Base-by-base conservation (phyloP, 208 protist species). In the Angomonas deanei region DNA sequence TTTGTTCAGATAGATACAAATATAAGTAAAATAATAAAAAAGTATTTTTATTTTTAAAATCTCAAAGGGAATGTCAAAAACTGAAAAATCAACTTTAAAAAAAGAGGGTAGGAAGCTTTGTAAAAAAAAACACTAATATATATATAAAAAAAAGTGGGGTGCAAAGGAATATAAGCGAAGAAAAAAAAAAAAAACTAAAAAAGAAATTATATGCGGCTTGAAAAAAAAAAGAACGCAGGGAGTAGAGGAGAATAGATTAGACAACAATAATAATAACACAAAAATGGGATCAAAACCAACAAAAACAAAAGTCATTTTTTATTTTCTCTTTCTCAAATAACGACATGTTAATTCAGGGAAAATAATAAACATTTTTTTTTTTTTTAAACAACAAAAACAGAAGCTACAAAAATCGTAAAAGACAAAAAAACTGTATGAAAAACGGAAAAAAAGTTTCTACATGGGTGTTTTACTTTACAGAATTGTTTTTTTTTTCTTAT, bases 11-110 rank as follows among this genome's bases (percentile, higher is more conserved):
- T n/a, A n/a, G n/a, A n/a, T n/a, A n/a, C n/a, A n/a, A n/a, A n/a
- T 6, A 3, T 21, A 70, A 54, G 34, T 54, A 58, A 58, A 23
- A 36, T 17, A 53, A 31, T n/a, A 47, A 24, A 58, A 56, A 55
- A n/a, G 11, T 42, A n/a, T 42, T n/a, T 42, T 42, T 42, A 8
- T 42, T 42, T 42, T 42, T 42, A 42, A 50, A 34, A 47, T 33
- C 38, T 39, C 11, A n/a, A 23, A 8, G 26, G 0, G 55, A 56
- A 34, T 26, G 32, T 36, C 54, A 56, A 38, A 63, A 50, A n/a
- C 13, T 21, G 47, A 53, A 53, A 53, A 28, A 53, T 26, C 5
- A 53, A 53, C n/a, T 53, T 8, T n/a, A 46, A 42, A 47, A 0
- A 27, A 17, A 66, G 17, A 48, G 46, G 34, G 36, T n/a, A 15